These are phyloP conservation scores for Cladosporium velox DNA, from an alignment of 2,329 filamentous ascomycete genomes.

Conservation along the genomic window DNA sequence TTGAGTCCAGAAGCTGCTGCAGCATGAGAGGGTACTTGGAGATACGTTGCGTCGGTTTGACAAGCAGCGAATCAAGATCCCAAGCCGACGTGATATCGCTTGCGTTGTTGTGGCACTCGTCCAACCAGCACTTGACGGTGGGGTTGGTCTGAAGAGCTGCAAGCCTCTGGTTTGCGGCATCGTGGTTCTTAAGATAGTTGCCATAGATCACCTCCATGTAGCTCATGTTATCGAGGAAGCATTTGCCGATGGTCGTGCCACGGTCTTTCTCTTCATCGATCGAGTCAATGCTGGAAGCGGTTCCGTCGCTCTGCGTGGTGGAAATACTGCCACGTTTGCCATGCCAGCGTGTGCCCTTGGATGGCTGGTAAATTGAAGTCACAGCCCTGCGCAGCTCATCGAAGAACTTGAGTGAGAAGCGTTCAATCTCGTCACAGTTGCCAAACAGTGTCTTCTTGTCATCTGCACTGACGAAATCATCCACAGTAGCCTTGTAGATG, in stretches of 20 bases:
- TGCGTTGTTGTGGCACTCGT: slow-evolving; percentile 88
- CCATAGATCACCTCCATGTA: slow-evolving; percentile 67
- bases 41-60: slow-evolving; percentile 94
- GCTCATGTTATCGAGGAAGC: slow-evolving; percentile 57
- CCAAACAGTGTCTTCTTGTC: slow-evolving; percentile 90
- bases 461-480: slow-evolving; percentile 74
- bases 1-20: slow-evolving; percentile 75
- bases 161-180: slow-evolving; percentile 63
- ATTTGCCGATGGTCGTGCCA: slow-evolving; percentile 59
- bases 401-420: slow-evolving; percentile 79
- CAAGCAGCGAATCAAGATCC: slow-evolving; percentile 92
- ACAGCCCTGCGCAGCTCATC: slow-evolving; percentile 78
- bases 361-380: slow-evolving; percentile 73
- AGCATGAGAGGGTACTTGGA: slow-evolving; percentile 91
- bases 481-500: slow-evolving; percentile 89
- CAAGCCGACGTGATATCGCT: slow-evolving; percentile 91
- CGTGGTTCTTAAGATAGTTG: slow-evolving; percentile 65
- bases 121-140: slow-evolving; percentile 76
- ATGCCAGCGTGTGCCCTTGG: slow-evolving; percentile 55
- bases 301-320: slow-evolving; percentile 43
- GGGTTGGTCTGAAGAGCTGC: slow-evolving; percentile 57
- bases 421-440: slow-evolving; percentile 87
- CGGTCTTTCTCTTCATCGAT: slow-evolving; percentile 59
- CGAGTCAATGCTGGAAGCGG: slow-evolving; percentile 32
- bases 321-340: slow-evolving; percentile 54